Evolutionary conservation across 2,329 filamentous ascomycete species (phyloP), one percentile per base, ranked within the genome.

Genomic region (Fusarium kyushuense): DNA sequence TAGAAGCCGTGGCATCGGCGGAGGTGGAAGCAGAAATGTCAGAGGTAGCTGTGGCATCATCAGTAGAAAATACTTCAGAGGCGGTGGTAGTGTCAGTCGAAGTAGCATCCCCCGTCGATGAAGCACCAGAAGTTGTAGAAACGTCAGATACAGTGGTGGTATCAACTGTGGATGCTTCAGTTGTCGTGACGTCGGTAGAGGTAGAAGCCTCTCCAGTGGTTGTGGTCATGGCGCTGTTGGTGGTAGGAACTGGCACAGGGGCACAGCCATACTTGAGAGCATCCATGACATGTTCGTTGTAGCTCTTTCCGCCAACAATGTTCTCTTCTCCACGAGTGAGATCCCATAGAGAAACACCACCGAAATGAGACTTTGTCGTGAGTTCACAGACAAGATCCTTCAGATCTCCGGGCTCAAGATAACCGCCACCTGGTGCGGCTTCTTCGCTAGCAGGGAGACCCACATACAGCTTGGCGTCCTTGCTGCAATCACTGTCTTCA

Each of bases 331-430:
- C 80, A 9, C 74, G 75, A 30, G 75, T 77, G 25, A 80, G 76
- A 51, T 85, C 83, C 81, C 81, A 84, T 21, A 84, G 70, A 45
- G 82, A 83, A 47, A 84, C 72, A 69, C 83, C 83, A 17, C 80
- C 82, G 55, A 83, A 84, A 63, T 79, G 75, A 9, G 67, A n/a
- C 19, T 75, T 75, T 38, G 72, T 72, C 62, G 79, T 77, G 66
- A 79, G 75, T 52, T 76, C 45, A 67, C 82, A 81, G 63, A 84
- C 75, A 30, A 84, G 66, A 6, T 76, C 63, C 69, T 79, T 75
- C 35, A 82, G 69, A 9, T 70, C 65, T 2, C 63, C 57, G 5
- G 79, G 78, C 25, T 64, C 55, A 27, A 83, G 70, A 65, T 83
- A 83, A 16, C 76, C 76, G 10, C 73, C 53, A 27, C 62, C 70